These are phyloP conservation scores for Alnus rubra DNA, from an alignment of 306 rosid genomes.

Conservation along the genomic window DNA sequence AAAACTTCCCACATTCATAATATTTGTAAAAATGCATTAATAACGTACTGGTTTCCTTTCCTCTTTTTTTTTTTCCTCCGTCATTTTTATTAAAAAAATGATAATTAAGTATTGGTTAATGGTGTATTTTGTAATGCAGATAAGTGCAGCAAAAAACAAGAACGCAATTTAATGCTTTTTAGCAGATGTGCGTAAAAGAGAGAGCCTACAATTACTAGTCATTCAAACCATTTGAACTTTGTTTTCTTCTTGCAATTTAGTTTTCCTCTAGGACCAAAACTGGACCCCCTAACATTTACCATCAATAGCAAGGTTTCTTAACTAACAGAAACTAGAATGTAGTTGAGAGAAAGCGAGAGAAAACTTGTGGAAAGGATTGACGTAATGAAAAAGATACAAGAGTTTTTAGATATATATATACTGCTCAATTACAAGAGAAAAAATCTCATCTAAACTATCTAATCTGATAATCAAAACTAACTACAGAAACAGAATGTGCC, in stretches of 20 bases:
- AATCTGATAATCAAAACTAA: too few relatives aligned
- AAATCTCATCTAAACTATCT: too few relatives aligned
- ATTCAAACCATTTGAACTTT: not conserved
- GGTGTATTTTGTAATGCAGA: not conserved
- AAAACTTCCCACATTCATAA: not conserved
- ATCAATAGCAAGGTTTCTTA: not conserved
- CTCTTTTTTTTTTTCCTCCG: too few relatives aligned
- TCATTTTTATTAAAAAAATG: too few relatives aligned
- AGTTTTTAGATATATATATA: too few relatives aligned
- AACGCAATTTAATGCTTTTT: not conserved
- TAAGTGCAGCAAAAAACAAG: not conserved
- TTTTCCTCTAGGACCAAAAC: not conserved
- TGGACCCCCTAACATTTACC: not conserved
- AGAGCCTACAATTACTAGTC: not conserved
- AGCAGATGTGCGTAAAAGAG: not conserved
- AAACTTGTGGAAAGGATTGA: too few relatives aligned
- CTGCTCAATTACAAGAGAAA: too few relatives aligned
- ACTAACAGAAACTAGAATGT: too few relatives aligned
- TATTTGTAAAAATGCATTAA: not conserved
- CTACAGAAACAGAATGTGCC: too few relatives aligned
- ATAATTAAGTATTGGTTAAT: not conserved
- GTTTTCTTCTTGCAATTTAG: not conserved
- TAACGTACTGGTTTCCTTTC: not conserved
- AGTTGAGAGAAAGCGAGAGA: too few relatives aligned
- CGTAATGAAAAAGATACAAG: too few relatives aligned